Evolutionary conservation across 2,329 filamentous ascomycete genomes (phyloP).

Genomic region (Biscogniauxia sp.): DNA sequence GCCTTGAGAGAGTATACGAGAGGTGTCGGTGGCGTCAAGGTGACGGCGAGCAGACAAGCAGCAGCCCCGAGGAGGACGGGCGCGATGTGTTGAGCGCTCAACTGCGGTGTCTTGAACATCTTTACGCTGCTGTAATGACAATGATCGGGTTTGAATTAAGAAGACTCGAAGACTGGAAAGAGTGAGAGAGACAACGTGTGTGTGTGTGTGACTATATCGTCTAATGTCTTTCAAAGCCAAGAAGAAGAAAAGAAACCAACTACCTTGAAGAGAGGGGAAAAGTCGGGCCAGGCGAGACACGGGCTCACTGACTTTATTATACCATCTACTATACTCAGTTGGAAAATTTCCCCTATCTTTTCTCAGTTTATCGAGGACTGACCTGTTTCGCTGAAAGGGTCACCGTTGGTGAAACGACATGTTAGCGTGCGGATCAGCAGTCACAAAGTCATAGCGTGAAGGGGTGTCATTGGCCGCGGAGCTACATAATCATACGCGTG

Average conservation of each 20-base stretch:
- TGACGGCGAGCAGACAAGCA: conserved; percentile 2
- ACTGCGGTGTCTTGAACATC: neutral
- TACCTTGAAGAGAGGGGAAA: neutral
- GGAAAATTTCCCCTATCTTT: neutral
- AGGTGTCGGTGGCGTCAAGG: conserved; percentile 7
- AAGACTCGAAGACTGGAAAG: neutral
- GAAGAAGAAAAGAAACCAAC: neutral
- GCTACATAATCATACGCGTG: neutral
- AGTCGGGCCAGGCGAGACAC: neutral
- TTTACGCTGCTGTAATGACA: neutral
- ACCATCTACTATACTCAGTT: neutral
- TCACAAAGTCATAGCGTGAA: neutral
- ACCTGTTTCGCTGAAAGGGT: neutral
- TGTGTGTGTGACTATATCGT: neutral
- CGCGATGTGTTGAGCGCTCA: conserved; percentile 1
- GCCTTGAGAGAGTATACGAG: conserved; percentile 8
- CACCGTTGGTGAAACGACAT: neutral
- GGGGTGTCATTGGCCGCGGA: neutral
- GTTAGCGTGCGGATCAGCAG: neutral
- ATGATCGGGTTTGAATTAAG: neutral
- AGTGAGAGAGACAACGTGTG: too few species aligned
- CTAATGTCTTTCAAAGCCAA: neutral
- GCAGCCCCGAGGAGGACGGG: conserved; percentile 7
- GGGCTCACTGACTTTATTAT: neutral
- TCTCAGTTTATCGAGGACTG: neutral